These are phyloP conservation scores for Acanthamoeba divionensis DNA, from an alignment of 208 protist genomes.

Conservation along the genomic window DNA sequence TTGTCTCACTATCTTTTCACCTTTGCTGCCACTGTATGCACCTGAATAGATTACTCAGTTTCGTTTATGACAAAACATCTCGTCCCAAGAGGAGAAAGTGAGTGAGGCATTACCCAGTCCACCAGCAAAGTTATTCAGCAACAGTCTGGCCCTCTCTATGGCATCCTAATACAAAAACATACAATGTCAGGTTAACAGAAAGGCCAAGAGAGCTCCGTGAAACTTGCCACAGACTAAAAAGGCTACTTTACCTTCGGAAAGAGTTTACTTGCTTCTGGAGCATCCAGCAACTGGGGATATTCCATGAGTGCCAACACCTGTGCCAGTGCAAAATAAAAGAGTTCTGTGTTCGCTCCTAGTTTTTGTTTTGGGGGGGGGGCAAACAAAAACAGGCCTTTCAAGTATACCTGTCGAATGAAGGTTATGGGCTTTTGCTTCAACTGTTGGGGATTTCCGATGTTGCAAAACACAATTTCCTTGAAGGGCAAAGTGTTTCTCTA, in stretches of 20 bases:
- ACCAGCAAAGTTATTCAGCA: slow-evolving; percentile 22
- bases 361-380: background rate
- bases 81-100: too few relatives aligned
- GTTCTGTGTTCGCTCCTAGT: background rate
- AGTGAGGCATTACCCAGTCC: background rate
- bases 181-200: background rate
- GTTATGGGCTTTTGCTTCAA: slow-evolving; percentile 94
- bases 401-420: slow-evolving; percentile 88
- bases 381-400: slow-evolving; percentile 68
- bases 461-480: slow-evolving; percentile 94
- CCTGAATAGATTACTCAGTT: slow-evolving; percentile 73
- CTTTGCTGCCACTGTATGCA: slow-evolving; percentile 95
- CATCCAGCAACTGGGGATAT: slow-evolving; percentile 77
- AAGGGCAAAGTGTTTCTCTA: slow-evolving; percentile 76
- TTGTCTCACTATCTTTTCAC: slow-evolving; percentile 85
- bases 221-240: slow-evolving; percentile 42
- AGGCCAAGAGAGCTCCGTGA: background rate
- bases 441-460: slow-evolving; percentile 98
- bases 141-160: slow-evolving; percentile 82
- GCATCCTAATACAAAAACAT: slow-evolving; percentile 78
- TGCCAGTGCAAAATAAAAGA: background rate
- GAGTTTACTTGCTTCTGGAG: slow-evolving; percentile 62
- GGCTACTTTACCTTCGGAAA: slow-evolving; percentile 81
- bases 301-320: slow-evolving; percentile 78
- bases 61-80: background rate